These are phyloP conservation scores for Alternaria longipes DNA, from an alignment of 2,329 filamentous ascomycete species.

Conservation along the genomic window DNA sequence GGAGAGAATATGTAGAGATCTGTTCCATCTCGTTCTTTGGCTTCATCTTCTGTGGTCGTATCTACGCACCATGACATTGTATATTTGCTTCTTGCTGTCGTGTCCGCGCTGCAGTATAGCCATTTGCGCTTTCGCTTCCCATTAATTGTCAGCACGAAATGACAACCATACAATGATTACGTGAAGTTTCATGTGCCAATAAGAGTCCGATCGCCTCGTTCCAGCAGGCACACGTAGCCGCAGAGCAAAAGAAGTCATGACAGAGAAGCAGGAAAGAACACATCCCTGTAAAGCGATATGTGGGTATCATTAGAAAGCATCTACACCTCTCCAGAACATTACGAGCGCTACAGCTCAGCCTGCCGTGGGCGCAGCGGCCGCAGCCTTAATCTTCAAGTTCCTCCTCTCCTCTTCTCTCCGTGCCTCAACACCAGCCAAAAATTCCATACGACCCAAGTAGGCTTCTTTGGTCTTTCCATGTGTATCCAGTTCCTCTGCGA, in stretches of 20 bases:
- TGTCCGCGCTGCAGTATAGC: not conserved
- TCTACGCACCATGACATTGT: not conserved
- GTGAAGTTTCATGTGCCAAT: not conserved
- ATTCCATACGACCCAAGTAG: constrained; percentile 69
- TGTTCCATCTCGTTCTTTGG: not conserved
- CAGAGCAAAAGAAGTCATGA: not conserved
- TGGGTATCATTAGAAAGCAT: constrained; percentile 21
- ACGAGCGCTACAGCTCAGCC: constrained; percentile 1
- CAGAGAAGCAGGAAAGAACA: not conserved
- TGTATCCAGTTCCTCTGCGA: constrained; percentile 68
- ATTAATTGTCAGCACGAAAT: not conserved
- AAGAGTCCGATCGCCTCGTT: not conserved
- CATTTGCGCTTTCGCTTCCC: not conserved
- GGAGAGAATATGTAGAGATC: not conserved
- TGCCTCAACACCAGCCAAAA: constrained; percentile 66
- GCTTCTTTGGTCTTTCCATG: constrained; percentile 70
- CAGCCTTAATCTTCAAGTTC: constrained; percentile 55
- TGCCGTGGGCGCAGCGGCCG: constrained; percentile 19
- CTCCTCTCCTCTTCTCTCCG: constrained; percentile 64
- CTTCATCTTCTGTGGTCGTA: not conserved
- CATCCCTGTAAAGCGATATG: not conserved
- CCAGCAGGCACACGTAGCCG: not conserved
- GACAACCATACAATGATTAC: not conserved
- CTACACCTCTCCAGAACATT: not conserved
- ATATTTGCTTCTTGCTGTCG: not conserved